These are phyloP conservation scores for Stagonosporopsis rhizophila DNA, from an alignment of 2,329 filamentous ascomycete genomes.

Conservation along the genomic window DNA sequence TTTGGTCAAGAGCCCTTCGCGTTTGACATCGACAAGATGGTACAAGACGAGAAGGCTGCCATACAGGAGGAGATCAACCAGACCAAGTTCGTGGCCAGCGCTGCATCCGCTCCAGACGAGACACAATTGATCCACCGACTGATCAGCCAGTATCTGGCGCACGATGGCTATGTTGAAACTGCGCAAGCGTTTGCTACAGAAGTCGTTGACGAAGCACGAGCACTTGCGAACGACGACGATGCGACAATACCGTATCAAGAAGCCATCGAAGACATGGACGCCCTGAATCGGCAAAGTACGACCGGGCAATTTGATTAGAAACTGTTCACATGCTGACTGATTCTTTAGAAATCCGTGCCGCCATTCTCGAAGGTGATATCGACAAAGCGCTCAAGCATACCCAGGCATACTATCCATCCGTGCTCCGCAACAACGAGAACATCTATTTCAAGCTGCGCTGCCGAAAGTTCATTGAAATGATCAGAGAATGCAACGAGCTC, in stretches of 20 bases:
- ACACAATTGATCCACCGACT: slow-evolving; percentile 81
- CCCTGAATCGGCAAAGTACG: slow-evolving; percentile 83
- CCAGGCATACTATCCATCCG: slow-evolving; percentile 76
- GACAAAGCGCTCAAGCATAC: slow-evolving; percentile 88
- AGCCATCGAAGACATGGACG: slow-evolving; percentile 83
- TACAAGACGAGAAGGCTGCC: slow-evolving; percentile 54
- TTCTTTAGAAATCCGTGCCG: slow-evolving; percentile 75
- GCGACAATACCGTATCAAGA: slow-evolving; percentile 63
- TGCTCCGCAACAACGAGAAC: slow-evolving; percentile 79
- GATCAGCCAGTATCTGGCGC: slow-evolving; percentile 86
- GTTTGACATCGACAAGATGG: slow-evolving; percentile 88
- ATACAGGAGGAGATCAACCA: slow-evolving; percentile 44
- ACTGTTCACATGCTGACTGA: slow-evolving; percentile 15
- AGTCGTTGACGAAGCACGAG: slow-evolving; percentile 74
- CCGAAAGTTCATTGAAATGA: slow-evolving; percentile 93
- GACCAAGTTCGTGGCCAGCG: slow-evolving; percentile 25
- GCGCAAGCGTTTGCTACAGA: slow-evolving; percentile 87
- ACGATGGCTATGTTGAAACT: slow-evolving; percentile 95
- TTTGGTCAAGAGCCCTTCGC: slow-evolving; percentile 78
- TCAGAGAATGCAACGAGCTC: slow-evolving; percentile 51
- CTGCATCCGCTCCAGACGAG: slow-evolving; percentile 64
- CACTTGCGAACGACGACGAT: slow-evolving; percentile 66
- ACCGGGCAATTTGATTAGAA: background rate
- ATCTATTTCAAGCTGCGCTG: slow-evolving; percentile 89
- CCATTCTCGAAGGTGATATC: slow-evolving; percentile 90